Evolutionary conservation across 352 stramenopile genomes (phyloP), one percentile per base, ranked within the genome.

Genomic region (Phytophthora pluvialis): DNA sequence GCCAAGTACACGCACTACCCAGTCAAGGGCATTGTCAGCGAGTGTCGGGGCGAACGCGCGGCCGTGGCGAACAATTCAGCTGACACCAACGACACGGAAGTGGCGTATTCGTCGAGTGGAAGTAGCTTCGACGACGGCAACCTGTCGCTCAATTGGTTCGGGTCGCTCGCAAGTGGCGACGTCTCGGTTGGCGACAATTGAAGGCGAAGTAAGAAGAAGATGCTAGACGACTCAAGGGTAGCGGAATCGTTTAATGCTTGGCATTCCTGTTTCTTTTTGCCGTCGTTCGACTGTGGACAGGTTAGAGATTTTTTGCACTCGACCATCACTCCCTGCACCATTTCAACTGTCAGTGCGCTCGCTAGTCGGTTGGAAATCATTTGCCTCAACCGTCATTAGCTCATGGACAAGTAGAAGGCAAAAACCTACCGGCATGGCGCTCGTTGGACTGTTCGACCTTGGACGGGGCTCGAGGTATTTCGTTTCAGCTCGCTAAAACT

Each of bases 111-210:
- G 16, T 45, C 39, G n/a, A 45, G 39, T 45, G 13, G 16, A 28
- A 18, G 9, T 8, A 45, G 9, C n/a, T 45, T 18, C 18, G 8
- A 45, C n/a, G 36, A 43, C 12, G 36, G 39, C 13, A 45, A 45
- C n/a, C 16, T 45, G 18, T 45, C 39, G 39, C 5, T 45, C 39
- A 45, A 28, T 26, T 45, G 39, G 39, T 45, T 45, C 13, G 39
- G 9, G 0, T 21, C 36, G 8, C 36, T 43, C 15, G 13, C 13
- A 15, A 45, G 40, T 35, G 43, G 5, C 12, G 43, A 29, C n/a
- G 28, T 50, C 6, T 35, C 44, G 21, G 21, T 21, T 18, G 12
- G n/a, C 15, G n/a, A 43, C 36, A 21, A 0, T 43, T 43, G 13
- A 43, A 21, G 12, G 36, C 39, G 4, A 35, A 35, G 11, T 7